A percentile compares a stretch with the other conserved stretches of the same genome.
Conservation (phyloP, 495 filamentous ascomycete species). For the Chaetomidium leptoderma region DNA sequence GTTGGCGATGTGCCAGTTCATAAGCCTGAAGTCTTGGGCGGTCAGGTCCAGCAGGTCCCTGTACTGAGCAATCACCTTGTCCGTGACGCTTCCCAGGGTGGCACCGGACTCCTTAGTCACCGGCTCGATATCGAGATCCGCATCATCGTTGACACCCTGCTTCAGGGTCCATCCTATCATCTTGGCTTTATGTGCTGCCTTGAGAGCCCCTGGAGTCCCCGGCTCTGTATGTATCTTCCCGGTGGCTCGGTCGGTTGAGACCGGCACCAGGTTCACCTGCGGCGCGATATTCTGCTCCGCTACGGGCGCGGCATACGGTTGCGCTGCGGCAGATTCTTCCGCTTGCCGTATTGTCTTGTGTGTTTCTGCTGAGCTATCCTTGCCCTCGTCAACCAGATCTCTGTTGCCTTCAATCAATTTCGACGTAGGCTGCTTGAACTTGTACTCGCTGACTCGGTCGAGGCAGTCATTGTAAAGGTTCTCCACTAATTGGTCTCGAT, state of each 20-base stretch:
- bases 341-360: constrained; percentile 66
- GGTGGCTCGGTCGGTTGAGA: constrained; percentile 55
- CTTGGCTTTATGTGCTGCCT: constrained; percentile 64
- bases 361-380: constrained; percentile 67
- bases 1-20: constrained; percentile 99
- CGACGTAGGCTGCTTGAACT: constrained; percentile 63
- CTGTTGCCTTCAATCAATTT: constrained; percentile 80
- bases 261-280: constrained; percentile 52
- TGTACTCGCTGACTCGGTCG: constrained; percentile 83
- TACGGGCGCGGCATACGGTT: constrained; percentile 43
- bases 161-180: constrained; percentile 78
- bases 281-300: constrained; percentile 47
- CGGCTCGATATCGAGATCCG: constrained; percentile 69
- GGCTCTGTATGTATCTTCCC: constrained; percentile 57
- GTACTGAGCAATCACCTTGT: constrained; percentile 84
- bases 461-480: constrained; percentile 90
- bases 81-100: constrained; percentile 82
- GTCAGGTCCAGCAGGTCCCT: constrained; percentile 75
- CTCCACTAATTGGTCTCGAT: constrained; percentile 78
- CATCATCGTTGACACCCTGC: constrained; percentile 55
- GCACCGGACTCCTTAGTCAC: constrained; percentile 57
- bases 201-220: constrained; percentile 54
- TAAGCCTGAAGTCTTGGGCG: constrained; percentile 77
- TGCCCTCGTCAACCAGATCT: constrained; percentile 75
- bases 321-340: constrained; percentile 54